Base-by-base conservation (phyloP, 163 green algal genomes). In the Volvox carteri region DNA sequence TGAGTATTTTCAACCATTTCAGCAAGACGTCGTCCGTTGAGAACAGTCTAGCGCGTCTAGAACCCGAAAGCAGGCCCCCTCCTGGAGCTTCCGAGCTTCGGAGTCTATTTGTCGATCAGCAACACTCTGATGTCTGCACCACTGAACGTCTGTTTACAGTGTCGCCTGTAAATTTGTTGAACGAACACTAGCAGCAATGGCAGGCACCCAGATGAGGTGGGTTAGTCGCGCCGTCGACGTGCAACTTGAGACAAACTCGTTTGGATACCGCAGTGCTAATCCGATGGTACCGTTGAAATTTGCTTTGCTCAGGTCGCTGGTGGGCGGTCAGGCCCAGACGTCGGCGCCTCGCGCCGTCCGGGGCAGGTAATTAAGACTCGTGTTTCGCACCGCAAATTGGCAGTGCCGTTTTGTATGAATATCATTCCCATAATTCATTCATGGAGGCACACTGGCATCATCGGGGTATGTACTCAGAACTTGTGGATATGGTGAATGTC, bases 181-280 rank as follows among this genome's bases (percentile, higher is more conserved):
- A 39, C 35, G 2, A 50, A 50, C 14, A 70, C 0, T 70, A 54
- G 46, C 75, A 80, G 48, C 21, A 1, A 88, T 88, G 83, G 83
- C 83, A 30, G 83, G 83, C 67, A 88, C 83, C 68, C 83, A 88
- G 83, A 88, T 88, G 83, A 81, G 68, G 83, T 88, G 83, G 25
- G 83, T 87, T 60, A 72, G 2, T 37, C 30, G 52, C 65, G 62
- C 58, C 78, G 78, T 60, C 58, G 11, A 30, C 60, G n/a, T 56
- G 39, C 33, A 30, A 41, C 60, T 18, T 67, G 54, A 25, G 28
- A 65, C 54, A 4, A 12, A 12, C 25, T 11, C 19, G 25, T 54
- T 19, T 75, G 39, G 21, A 72, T 28, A 23, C n/a, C 62, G 7
- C 62, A 37, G 4, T 14, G 37, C 28, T 50, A 46, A 5, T 33